Evolutionary conservation across 2,329 filamentous ascomycete genomes (phyloP).

Genomic region (Alternaria novae-zelandiae): DNA sequence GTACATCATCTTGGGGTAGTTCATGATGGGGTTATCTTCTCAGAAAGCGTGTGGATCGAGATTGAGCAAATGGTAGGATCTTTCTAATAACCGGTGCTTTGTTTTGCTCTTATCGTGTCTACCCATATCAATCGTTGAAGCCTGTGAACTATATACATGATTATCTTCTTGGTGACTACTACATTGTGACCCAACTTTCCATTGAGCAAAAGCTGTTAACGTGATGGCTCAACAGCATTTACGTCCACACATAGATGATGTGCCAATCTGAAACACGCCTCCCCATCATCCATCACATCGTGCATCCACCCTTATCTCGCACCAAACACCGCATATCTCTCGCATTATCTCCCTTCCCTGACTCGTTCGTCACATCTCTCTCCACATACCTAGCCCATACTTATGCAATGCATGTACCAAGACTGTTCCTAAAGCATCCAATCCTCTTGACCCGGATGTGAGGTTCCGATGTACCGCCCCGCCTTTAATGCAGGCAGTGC

Average conservation of each 20-base stretch:
- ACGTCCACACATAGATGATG: not conserved
- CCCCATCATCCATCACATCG: not conserved
- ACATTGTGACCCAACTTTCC: not conserved
- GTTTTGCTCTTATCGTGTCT: slow-evolving; percentile 20
- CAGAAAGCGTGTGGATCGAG: slow-evolving; percentile 35
- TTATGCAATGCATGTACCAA: slow-evolving; percentile 1
- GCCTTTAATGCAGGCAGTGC: not conserved
- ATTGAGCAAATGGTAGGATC: slow-evolving; percentile 45
- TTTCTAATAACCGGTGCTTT: slow-evolving; percentile 41
- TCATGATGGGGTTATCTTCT: slow-evolving; percentile 45
- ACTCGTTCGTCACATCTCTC: not conserved
- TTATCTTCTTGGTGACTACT: not conserved
- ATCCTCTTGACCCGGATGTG: not conserved
- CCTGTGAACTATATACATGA: not conserved
- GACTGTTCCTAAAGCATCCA: not conserved
- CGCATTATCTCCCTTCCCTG: not conserved
- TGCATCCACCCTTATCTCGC: not conserved
- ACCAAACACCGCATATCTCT: not conserved
- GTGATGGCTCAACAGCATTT: too few relatives aligned
- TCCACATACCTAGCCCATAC: not conserved
- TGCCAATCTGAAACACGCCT: not conserved
- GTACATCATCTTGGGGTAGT: slow-evolving; percentile 51
- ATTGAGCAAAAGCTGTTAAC: too few relatives aligned
- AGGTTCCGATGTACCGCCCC: not conserved
- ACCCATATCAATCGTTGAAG: slow-evolving; percentile 20